Evolutionary conservation across 2,329 filamentous ascomycete genomes (phyloP).

Genomic region (Clonostachys sp.): DNA sequence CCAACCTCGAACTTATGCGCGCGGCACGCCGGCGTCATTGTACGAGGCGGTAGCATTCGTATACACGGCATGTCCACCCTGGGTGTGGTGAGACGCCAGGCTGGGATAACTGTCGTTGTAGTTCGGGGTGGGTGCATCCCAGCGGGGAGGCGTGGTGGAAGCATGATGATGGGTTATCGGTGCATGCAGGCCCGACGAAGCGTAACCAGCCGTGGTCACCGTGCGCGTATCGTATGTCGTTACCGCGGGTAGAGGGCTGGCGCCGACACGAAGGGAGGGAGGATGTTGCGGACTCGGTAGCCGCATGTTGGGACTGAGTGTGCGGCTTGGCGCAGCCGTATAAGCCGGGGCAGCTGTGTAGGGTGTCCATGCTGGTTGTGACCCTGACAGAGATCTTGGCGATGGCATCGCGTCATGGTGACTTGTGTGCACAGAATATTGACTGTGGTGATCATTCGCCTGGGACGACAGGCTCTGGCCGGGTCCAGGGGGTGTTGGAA

Average conservation of each 20-base stretch:
- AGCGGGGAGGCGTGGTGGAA: conserved; percentile 29
- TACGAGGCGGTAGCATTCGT: conserved; percentile 26
- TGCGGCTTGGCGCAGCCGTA: conserved; percentile 26
- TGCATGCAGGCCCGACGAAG: conserved; percentile 30
- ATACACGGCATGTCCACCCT: conserved; percentile 30
- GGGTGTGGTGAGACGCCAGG: conserved; percentile 26
- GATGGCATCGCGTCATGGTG: conserved; percentile 47
- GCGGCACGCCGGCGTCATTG: conserved; percentile 29
- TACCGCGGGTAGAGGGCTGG: conserved; percentile 29
- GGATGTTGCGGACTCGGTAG: conserved; percentile 24
- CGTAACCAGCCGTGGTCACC: conserved; percentile 26
- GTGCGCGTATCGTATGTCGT: conserved; percentile 31
- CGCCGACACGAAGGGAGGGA: conserved; percentile 27
- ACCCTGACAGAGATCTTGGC: conserved; percentile 45
- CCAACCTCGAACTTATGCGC: conserved; percentile 23
- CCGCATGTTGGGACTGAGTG: conserved; percentile 32
- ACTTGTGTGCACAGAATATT: conserved; percentile 33
- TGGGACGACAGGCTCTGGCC: conserved; percentile 18
- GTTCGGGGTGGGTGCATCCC: conserved; percentile 31
- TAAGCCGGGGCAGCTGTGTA: conserved; percentile 30
- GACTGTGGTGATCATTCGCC: conserved; percentile 22
- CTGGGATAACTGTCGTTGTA: conserved; percentile 33
- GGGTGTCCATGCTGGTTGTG: conserved; percentile 40
- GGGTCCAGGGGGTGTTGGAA: conserved; percentile 41
- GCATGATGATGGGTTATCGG: conserved; percentile 30